Percentiles rank a stretch among this genome's conserved stretches.
Conservation (phyloP, 148 eudicot species). For the Suaeda aralocaspica region DNA sequence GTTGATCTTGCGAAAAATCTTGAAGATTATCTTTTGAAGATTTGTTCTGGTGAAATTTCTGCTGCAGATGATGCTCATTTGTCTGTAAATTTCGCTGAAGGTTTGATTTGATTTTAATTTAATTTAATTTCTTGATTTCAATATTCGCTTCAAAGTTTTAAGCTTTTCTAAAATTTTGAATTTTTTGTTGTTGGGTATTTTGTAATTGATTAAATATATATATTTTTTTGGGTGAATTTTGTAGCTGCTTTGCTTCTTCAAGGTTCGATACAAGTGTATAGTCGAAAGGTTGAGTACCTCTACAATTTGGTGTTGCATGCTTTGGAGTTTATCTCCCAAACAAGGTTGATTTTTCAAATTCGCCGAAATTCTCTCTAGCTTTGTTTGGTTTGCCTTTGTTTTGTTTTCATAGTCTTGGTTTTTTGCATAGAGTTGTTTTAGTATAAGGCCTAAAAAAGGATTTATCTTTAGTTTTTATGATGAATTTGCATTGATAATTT, state of each 20-base stretch:
- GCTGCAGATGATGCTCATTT: conserved; percentile 39
- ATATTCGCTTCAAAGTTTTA: conserved; percentile 1
- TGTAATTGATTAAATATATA: not conserved
- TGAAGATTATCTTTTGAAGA: conserved; percentile 76
- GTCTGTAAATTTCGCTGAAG: conserved; percentile 81
- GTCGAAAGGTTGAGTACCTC: conserved; percentile 88
- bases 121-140: too few species aligned
- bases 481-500: too few species aligned
- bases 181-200: not conserved
- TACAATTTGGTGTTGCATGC: conserved; percentile 82
- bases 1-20: conserved; percentile 81
- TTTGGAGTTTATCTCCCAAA: conserved; percentile 72
- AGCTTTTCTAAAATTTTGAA: not conserved
- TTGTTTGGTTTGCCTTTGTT: not conserved
- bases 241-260: conserved; percentile 90
- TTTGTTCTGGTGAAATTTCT: conserved; percentile 72
- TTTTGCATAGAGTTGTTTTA: too few species aligned
- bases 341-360: conserved; percentile 39
- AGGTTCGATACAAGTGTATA: conserved; percentile 85
- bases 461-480: too few species aligned
- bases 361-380: not conserved
- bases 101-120: conserved; percentile 23
- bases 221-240: conserved; percentile 21
- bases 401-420: too few species aligned
- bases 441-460: too few species aligned